Evolutionary conservation across 2,329 filamentous ascomycete species (phyloP), one percentile per base, ranked within the genome.

Genomic region (Mycosphaerella sp.): DNA sequence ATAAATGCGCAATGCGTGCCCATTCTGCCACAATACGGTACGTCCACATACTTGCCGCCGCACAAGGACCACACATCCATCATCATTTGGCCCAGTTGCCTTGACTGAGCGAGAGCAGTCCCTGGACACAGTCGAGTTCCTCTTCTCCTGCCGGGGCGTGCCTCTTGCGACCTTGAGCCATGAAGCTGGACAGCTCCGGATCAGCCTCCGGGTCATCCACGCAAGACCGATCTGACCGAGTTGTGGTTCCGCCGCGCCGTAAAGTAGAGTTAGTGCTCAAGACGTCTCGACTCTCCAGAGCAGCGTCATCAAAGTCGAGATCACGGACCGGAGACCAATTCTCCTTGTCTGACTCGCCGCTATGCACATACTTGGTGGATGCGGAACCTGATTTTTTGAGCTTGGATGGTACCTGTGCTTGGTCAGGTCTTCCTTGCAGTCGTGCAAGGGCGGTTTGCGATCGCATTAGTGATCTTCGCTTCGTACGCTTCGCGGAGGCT

Each of bases 301-400:
- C 49, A 17, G 29, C 46, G 23, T 44, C 45, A 31, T 44, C 45
- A 17, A 42, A 45, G n/a, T 39, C 39, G 1, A 57, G 12, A 4
- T 52, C 52, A 26, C 76, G 59, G 75, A 77, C 1, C 77, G 84
- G 66, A 76, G 81, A 80, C 81, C 89, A 95, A 67, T 97, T 97
- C 74, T 97, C 92, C 73, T 97, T 97, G 69, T 97, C 92, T 1
- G 89, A 95, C 65, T 95, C 91, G 46, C 82, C 69, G 73, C 81
- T 81, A 67, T 63, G 75, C 63, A 70, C 75, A 70, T 76, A 72
- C 23, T 77, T 74, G 38, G 55, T 58, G n/a, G 58, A 52, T 6
- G 61, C 60, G 9, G 66, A 67, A n/a, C 58, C 61, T 5, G 63
- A 61, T 38, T 66, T 61, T 56, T 68, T 68, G 38, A 66, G 54